Evolutionary conservation across 345 rosid genomes (phyloP), one percentile per base, ranked within the genome.

Genomic region (Turritis glabra): DNA sequence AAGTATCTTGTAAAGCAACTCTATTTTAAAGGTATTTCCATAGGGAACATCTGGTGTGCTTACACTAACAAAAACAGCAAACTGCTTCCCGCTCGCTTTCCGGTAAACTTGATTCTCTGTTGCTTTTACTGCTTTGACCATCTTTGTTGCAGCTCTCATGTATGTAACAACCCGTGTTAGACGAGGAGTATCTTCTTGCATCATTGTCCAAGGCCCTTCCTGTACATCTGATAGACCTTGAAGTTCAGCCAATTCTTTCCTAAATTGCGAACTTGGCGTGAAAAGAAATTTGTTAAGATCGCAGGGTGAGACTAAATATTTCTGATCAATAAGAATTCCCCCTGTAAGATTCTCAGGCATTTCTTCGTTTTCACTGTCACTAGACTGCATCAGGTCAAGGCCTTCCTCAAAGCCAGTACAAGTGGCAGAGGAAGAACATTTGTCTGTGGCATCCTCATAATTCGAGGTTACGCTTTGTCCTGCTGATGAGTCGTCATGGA

Each of bases 1-100:
- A 57, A 79, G 44, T 37, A 94, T 84, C 85, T 87, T 88, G 88
- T 94, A 94, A 54, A 94, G 91, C 79, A 91, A 75, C 80, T 88
- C 84, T 33, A 91, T 56, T 62, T 67, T 83, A 71, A 94, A 94
- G 37, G 86, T 76, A 52, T 72, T 79, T 38, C 98, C 98, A 72
- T 82, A 89, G 11, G 97, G 98, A 81, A 87, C 97, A 44, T 87
- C 93, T 0, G 97, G 96, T 35, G 95, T 91, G 66, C 84, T 85
- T 17, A 87, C 93, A 80, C 69, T 77, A 66, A 83, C 72, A 30
- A 74, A 64, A 47, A 91, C 57, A 32, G 82, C 89, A 81, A 86
- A 91, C 43, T 84, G 80, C 40, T 50, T 67, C 43, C 88, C 91
- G 70, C 74, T 78, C 2, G 88, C 97, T 79, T 77, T 89, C 51